phyloP scores from a whole-genome alignment of 2,329 filamentous ascomycete species.

The Beauveria sp. region DNA sequence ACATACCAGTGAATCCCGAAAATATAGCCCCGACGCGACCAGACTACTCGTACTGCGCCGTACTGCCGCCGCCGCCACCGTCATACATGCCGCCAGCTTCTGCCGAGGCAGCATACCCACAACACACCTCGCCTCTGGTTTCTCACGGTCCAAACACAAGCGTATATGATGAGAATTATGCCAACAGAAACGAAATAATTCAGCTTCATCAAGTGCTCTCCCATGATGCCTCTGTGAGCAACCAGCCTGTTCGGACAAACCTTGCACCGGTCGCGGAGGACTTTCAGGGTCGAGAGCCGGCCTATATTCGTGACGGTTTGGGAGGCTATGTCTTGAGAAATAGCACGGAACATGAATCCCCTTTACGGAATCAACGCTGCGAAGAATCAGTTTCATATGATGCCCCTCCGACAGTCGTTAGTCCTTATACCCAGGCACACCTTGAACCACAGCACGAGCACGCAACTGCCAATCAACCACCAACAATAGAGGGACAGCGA shows the following conservation, averaged over 20 bases:
- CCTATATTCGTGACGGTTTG: neutral
- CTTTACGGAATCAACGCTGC: no score
- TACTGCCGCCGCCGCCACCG: constrained; percentile 3
- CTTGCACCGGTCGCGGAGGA: neutral
- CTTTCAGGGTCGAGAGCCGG: neutral
- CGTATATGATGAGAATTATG: neutral
- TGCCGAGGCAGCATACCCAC: neutral
- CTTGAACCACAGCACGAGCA: neutral
- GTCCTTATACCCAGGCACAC: neutral
- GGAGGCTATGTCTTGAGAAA: neutral
- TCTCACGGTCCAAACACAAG: neutral
- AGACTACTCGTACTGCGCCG: neutral
- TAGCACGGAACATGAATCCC: neutral
- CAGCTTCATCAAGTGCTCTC: neutral
- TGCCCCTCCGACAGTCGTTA: no score
- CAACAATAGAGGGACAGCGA: neutral
- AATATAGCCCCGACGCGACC: neutral
- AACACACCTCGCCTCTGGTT: neutral
- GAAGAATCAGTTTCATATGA: no score
- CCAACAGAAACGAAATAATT: neutral
- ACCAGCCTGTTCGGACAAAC: neutral
- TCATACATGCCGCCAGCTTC: neutral
- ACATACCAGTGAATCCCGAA: neutral
- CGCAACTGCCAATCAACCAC: neutral
- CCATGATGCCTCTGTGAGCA: neutral